Evolutionary conservation across 306 rosid species (phyloP), one percentile per base, ranked within the genome.

Genomic region (Vigna angularis): DNA sequence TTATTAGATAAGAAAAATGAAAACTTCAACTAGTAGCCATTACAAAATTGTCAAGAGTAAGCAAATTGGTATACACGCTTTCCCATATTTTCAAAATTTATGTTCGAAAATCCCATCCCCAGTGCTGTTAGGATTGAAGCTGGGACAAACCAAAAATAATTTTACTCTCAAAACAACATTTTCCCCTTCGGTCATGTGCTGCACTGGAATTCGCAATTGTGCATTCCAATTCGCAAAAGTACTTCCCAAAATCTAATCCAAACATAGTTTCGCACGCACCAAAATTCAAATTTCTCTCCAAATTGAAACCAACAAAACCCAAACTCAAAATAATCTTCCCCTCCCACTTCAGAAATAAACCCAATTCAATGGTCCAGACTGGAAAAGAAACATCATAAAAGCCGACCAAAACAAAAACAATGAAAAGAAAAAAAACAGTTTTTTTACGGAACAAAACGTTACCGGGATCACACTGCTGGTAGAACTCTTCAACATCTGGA

Each of bases 401-500:
- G 8, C 0, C 20, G 3, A 20, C 3, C 13, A 50, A 12, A 66
- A 63, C 26, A 44, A 76, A 59, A 0, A 32, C 10, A 0, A 36
- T 20, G 20, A 20, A 20, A 20, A 20, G 20, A 20, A 1, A 17
- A 3, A 0, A 50, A 24, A 7, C 5, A 8, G 34, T 11, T 12
- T 12, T 20, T 28, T 12, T 9, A 70, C 9, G 22, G 12, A 84
- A 56, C 20, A 49, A 76, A 58, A 76, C 13, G 44, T 72, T 64
- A 84, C 87, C 84, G 4, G 87, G 87, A 79, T 84, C 87, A 58
- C 87, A 84, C 79, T 75, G 78, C 66, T 71, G 75, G 30, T 70
- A 83, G 75, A 85, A 87, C 51, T 83, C 82, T 18, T 85, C 84
- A 3, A 70, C 85, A 83, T 85, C 91, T 87, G 87, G 20, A 58